phyloP scores from a whole-genome alignment of 2,329 filamentous ascomycete species.

The Neonectria coccinea region DNA sequence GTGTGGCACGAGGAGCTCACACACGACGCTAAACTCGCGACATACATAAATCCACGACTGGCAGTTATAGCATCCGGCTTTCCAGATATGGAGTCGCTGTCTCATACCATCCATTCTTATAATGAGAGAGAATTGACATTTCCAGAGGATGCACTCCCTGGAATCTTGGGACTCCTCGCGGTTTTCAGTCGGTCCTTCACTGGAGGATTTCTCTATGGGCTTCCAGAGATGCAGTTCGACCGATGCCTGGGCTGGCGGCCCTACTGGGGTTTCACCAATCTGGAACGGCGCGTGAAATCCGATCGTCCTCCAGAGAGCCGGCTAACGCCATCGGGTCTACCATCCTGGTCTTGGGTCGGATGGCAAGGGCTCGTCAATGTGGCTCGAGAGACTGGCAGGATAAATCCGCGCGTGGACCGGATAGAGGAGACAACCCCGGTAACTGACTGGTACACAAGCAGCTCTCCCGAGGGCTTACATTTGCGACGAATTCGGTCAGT shows the following conservation, averaged over 20 bases:
- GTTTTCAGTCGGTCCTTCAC: constrained; percentile 12
- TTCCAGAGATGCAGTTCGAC: constrained; percentile 29
- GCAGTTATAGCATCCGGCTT: constrained; percentile 2
- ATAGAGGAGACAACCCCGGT: constrained; percentile 17
- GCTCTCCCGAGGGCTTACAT: not conserved
- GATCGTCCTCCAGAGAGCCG: not conserved
- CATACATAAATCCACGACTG: not conserved
- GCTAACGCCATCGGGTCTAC: not conserved
- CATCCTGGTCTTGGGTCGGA: constrained; percentile 31
- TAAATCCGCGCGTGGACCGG: not conserved
- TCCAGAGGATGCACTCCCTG: constrained; percentile 23
- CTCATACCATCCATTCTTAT: not conserved
- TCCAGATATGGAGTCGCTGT: not conserved
- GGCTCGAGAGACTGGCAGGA: not conserved
- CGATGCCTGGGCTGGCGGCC: constrained; percentile 10
- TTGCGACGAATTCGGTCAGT: constrained; percentile 13
- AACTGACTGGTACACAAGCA: constrained; percentile 22
- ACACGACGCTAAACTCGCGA: accelerated
- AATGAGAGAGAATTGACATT: not conserved
- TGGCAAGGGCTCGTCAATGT: not conserved
- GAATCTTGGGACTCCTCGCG: constrained; percentile 7
- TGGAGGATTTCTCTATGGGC: constrained; percentile 22
- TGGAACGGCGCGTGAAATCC: constrained; percentile 1
- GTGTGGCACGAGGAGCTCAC: constrained; percentile 20
- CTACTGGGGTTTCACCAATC: not conserved